Evolutionary conservation across 768 basidiomycete species (phyloP).

Genomic region (Pulveroboletus frians): DNA sequence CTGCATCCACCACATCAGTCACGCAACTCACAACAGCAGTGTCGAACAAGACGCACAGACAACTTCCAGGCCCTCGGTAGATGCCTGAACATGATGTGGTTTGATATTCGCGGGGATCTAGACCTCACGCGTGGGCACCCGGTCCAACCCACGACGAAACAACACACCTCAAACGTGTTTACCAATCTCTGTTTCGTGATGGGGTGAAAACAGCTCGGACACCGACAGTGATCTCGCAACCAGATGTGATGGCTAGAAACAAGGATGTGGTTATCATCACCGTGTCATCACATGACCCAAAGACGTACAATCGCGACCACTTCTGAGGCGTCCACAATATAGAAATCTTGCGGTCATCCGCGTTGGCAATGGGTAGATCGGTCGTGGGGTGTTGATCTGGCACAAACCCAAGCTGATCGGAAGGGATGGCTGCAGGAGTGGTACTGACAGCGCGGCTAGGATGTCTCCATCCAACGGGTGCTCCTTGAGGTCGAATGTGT

Average conservation of each 20-base stretch:
- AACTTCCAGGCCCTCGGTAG: slow-evolving; percentile 62
- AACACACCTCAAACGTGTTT: slow-evolving; percentile 72
- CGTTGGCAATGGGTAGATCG: slow-evolving; percentile 49
- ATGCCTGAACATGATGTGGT: slow-evolving; percentile 54
- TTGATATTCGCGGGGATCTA: slow-evolving; percentile 76
- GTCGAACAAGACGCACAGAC: slow-evolving; percentile 49
- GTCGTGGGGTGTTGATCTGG: slow-evolving; percentile 10
- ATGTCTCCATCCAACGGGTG: background rate
- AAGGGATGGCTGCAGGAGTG: slow-evolving; percentile 11
- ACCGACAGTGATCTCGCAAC: slow-evolving; percentile 91
- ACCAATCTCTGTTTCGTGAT: slow-evolving; percentile 87
- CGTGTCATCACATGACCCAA: background rate
- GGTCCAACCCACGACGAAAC: background rate
- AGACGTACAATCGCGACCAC: slow-evolving; percentile 74
- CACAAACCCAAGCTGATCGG: slow-evolving; percentile 29
- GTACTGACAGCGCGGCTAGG: slow-evolving; percentile 3
- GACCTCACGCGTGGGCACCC: slow-evolving; percentile 2
- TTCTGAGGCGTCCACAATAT: slow-evolving; percentile 68
- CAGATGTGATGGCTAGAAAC: slow-evolving; percentile 79
- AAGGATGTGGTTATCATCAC: background rate
- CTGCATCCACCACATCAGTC: slow-evolving; percentile 11
- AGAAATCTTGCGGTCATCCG: slow-evolving; percentile 56
- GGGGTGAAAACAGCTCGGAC: slow-evolving; percentile 79
- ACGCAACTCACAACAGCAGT: background rate
- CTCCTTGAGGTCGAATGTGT: background rate